Evolutionary conservation across 352 stramenopile species (phyloP), one percentile per base, ranked within the genome.

Genomic region (Globisporangium uncinulatum): DNA sequence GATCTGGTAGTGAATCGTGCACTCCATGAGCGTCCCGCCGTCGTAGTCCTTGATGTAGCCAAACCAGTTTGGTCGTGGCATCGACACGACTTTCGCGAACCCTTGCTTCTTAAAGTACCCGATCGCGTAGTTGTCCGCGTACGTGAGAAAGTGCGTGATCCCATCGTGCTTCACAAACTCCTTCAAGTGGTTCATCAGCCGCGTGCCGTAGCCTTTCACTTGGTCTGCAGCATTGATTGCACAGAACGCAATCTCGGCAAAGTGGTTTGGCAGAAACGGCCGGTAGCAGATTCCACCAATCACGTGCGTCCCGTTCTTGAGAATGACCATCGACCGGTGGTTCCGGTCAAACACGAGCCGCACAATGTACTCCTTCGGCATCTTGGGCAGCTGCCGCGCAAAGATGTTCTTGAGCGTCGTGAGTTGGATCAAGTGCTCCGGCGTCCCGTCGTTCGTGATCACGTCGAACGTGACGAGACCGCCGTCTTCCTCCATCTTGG

Each of bases 21-120:
- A 99, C 70, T 99, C 96, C 96, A 99, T 99, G 53, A 99, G 79
- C 11, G 96, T 99, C 21, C 95, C 97, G 46, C 97, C 97, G 69
- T 99, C 97, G 69, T 99, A 99, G 73, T 99, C 97, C 74, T 99
- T 99, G 69, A 99, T 99, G 69, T 99, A 98, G 15, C 95, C 95
- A 44, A 97, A 95, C 87, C 97, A 99, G 45, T 96, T 92, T 31
- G 69, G 61, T 2, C 75, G 68, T 45, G 81, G 70, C 79, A 96
- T 93, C 10, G 85, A 91, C 20, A 96, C 89, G 69, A 76, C 86
- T 71, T 87, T 91, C n/a, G 82, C 76, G 44, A 95, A 95, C 10
- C 86, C 86, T 50, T 99, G 97, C 73, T 99, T 99, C 68, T 98
- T 98, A 56, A 98, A 98, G 71, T 99, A 99, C n/a, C 96, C 96